Evolutionary conservation across 169 alveolate species (phyloP).

Genomic region (Cryptosporidium muris): DNA sequence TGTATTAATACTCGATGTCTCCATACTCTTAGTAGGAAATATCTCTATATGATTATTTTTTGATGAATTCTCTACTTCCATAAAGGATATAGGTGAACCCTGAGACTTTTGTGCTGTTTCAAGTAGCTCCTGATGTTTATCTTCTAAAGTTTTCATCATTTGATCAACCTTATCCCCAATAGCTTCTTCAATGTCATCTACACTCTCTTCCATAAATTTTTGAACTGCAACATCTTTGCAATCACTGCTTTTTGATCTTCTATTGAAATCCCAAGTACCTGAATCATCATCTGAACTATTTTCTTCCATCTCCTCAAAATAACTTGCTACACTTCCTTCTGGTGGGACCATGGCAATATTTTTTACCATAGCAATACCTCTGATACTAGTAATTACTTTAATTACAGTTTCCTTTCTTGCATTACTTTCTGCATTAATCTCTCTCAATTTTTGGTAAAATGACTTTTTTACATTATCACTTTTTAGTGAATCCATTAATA

Average conservation of each 20-base stretch:
- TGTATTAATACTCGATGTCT: too few relatives aligned
- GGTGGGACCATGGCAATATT: constrained; percentile 52
- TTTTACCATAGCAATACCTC: constrained; percentile 65
- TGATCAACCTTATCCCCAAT: constrained; percentile 1
- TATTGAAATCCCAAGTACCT: constrained; percentile 33
- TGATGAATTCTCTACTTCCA: not conserved
- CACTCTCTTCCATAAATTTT: constrained; percentile 44
- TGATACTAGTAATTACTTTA: constrained; percentile 36
- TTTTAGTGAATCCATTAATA: not conserved
- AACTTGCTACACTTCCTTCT: constrained; percentile 44
- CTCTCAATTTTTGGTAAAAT: constrained; percentile 40
- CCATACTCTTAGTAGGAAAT: not conserved
- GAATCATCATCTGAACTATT: constrained; percentile 33
- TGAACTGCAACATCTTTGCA: constrained; percentile 50
- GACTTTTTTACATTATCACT: constrained; percentile 42
- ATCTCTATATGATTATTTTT: not conserved
- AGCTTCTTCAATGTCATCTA: not conserved
- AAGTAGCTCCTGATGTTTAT: constrained; percentile 3
- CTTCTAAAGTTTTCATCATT: constrained; percentile 31
- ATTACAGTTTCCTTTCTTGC: constrained; percentile 20
- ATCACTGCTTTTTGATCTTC: not conserved
- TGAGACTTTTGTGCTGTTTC: not conserved
- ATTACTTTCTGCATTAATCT: not conserved
- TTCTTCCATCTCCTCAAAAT: constrained; percentile 62
- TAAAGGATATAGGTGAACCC: too few relatives aligned